phyloP scores from a whole-genome alignment of 352 stramenopile genomes.

The Thalassiosira hispida region DNA sequence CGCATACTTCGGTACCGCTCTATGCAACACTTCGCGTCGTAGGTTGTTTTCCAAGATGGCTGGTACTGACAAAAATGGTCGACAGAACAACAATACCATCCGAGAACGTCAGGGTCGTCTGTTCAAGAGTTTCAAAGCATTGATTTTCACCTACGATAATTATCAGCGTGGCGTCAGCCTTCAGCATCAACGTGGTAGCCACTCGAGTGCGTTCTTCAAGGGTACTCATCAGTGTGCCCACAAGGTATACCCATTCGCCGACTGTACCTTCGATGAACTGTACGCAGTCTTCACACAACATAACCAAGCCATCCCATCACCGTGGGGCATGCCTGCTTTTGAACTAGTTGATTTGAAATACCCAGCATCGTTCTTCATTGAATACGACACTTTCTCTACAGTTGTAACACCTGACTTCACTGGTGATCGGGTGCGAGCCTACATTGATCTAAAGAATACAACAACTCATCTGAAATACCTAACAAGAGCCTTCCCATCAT shows the following conservation, averaged over 20 bases:
- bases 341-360: background rate
- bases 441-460: background rate
- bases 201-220: conserved; percentile 27
- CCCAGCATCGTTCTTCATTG: background rate
- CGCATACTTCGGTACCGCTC: conserved; percentile 1
- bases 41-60: background rate
- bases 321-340: conserved; percentile 1
- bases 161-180: conserved; percentile 16
- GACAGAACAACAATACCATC: background rate
- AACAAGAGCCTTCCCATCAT: background rate
- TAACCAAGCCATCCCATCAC: conserved; percentile 8
- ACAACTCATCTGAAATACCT: background rate
- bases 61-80: background rate
- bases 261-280: background rate
- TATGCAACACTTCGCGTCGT: background rate
- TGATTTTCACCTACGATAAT: conserved; percentile 26
- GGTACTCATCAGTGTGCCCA: conserved; percentile 17
- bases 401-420: conserved; percentile 3
- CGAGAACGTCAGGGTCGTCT: background rate
- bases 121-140: background rate
- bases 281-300: conserved; percentile 4
- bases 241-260: background rate
- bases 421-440: background rate
- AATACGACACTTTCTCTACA: background rate
- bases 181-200: conserved; percentile 10